Percentiles rank a stretch among this genome's conserved stretches.
Conservation (phyloP, 2,329 filamentous ascomycete species). For the Diaporthe citrichinensis region DNA sequence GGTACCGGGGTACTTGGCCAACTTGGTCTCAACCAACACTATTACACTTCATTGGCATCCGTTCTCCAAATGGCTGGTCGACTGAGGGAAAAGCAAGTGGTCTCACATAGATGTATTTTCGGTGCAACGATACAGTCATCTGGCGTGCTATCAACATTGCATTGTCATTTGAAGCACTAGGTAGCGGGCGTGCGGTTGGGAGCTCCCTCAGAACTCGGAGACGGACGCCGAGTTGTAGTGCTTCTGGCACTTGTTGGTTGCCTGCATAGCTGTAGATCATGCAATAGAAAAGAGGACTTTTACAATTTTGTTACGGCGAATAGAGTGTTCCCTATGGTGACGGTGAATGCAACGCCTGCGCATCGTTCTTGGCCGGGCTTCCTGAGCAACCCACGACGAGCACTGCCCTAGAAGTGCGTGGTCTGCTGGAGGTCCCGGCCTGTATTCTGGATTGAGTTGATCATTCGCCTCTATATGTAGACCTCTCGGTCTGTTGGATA, state of each 20-base stretch:
- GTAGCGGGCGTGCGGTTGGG: background rate
- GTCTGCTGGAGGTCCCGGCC: too few species aligned
- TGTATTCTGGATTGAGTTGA: background rate
- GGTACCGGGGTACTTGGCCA: background rate
- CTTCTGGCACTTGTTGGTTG: background rate
- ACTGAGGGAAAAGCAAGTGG: background rate
- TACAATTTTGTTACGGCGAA: background rate
- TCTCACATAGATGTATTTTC: background rate
- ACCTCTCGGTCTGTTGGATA: conserved; percentile 12
- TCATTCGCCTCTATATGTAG: conserved; percentile 31
- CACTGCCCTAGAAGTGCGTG: background rate
- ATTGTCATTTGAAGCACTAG: background rate
- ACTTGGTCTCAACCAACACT: background rate
- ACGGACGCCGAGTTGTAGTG: background rate
- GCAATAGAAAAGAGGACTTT: background rate
- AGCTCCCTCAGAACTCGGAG: background rate
- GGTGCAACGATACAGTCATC: background rate
- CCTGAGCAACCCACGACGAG: background rate
- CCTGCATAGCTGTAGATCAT: background rate
- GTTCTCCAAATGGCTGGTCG: background rate
- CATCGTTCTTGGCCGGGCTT: background rate
- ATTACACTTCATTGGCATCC: background rate
- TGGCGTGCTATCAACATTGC: background rate
- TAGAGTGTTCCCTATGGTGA: too few species aligned
- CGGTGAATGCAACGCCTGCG: background rate